Base-by-base conservation (phyloP, 75 land plant genomes). In the Selaginella tamariscina region DNA sequence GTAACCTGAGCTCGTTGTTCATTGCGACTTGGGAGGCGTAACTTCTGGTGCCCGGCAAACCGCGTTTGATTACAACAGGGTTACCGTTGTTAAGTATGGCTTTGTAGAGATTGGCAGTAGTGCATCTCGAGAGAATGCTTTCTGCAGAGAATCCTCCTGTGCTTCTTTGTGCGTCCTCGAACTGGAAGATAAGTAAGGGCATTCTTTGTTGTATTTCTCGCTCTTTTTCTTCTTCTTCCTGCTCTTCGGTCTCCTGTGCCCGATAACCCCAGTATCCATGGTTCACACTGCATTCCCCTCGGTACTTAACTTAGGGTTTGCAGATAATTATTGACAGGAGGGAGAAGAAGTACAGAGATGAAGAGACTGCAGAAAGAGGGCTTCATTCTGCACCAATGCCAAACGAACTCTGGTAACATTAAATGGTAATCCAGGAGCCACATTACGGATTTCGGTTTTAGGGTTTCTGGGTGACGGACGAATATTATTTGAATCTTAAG, bases 21-120 rank as follows among this genome's bases (percentile, higher is more conserved):
- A 70, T 1, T 5, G 33, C 71, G 1, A 70, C 31, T 44, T 70
- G 71, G 2, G 29, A 30, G 24, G 24, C 33, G 59, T 56, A 57
- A 21, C 28, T 22, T 33, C 71, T 56, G 29, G 55, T 33, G 1
- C 31, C 66, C 22, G 71, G 8, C 64, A 56, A 56, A 1, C 56
- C 32, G 31, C 65, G 49, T 44, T 70, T 70, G 24, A 70, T 30
- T 5, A 59, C 8, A 2, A 70, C 71, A 1, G 28, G 64, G 60
- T 5, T 54, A 11, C 28, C 70, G 24, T 69, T 26, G 2, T 9
- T 27, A 2, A 69, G 64, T 1, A 31, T 39, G 49, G 49, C 49
- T 15, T 39, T 39, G 49, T 39, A 39, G 49, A 39, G 49, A 5
- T 5, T 5, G 49, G 49, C 49, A 15, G 15, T 5, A 15, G 15